Evolutionary conservation across 768 basidiomycete genomes (phyloP), one percentile per base, ranked within the genome.

Genomic region (Pisolithus tinctorius): DNA sequence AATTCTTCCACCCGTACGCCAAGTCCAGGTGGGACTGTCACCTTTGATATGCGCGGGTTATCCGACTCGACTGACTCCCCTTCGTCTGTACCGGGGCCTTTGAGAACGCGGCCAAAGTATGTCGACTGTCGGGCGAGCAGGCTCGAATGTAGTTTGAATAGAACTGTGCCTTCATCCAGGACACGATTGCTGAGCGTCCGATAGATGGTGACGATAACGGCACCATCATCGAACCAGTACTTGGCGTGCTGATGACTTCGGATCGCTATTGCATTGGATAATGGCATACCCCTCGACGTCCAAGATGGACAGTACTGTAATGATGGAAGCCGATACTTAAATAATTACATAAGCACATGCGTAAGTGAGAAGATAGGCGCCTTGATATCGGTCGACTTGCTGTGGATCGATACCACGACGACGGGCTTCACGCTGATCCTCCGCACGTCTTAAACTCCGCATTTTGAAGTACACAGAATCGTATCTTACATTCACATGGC

Each of bases 221-320:
- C 79, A 52, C 81, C 86, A 59, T 87, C 84, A 31, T 81, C 72
- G 55, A 86, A 80, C 83, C 83, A 87, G 61, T 78, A 84, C 23
- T 66, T 64, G 0, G 75, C 72, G 60, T 84, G 80, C 40, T 56
- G 66, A 17, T 49, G 48, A 14, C 16, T 31, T 17, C 46, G 54
- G 26, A 37, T 37, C 40, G 16, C 13, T 42, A 49, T 55, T 38
- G 16, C 27, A 3, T 34, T 11, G 11, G 13, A 34, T 34, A 4
- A 34, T 44, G 20, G 40, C 26, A 34, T 45, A 34, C n/a, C 36
- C 43, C 40, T 10, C 38, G 44, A 50, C 16, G 41, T 29, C 56
- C 44, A 55, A 16, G 48, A 14, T 48, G 20, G 20, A 20, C 20
- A 20, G 20, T 58, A 17, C n/a, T n/a, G 20, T 20, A 20, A 20